Evolutionary conservation across 1,139 yeast species (phyloP).

Genomic region (Suhomyces choctaworum): DNA sequence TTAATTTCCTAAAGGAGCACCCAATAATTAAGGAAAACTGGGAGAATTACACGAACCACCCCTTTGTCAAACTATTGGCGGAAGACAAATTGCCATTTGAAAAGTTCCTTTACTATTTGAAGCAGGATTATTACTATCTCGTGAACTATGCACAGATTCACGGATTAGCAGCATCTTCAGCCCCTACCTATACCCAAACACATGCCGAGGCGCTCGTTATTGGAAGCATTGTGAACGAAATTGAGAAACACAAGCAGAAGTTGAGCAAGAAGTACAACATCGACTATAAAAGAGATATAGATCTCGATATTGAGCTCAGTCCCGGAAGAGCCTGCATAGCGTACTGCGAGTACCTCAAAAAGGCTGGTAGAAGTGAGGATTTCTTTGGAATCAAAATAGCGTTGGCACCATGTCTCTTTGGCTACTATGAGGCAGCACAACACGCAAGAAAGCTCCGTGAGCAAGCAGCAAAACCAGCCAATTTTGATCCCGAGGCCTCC

Average conservation of each 20-base stretch:
- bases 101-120: constrained; percentile 58
- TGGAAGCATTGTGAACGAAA: constrained; percentile 54
- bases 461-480: constrained; percentile 10
- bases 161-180: constrained; percentile 62
- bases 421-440: constrained; percentile 58
- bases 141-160: constrained; percentile 70
- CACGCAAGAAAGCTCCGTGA: constrained; percentile 22
- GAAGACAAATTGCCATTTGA: constrained; percentile 49
- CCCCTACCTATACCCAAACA: constrained; percentile 55
- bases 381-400: constrained; percentile 69
- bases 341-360: constrained; percentile 61
- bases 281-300: constrained; percentile 45
- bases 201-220: constrained; percentile 55
- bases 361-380: constrained; percentile 53
- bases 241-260: constrained; percentile 55
- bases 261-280: constrained; percentile 47
- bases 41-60: constrained; percentile 61
- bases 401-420: constrained; percentile 75
- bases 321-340: constrained; percentile 59
- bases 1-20: constrained; percentile 56
- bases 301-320: constrained; percentile 36
- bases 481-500: constrained; percentile 15
- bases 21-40: constrained; percentile 57
- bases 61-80: constrained; percentile 58
- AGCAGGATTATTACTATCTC: constrained; percentile 73